Evolutionary conservation across 352 stramenopile genomes (phyloP), one percentile per base, ranked within the genome.

Genomic region (Aphanomyces invadans): DNA sequence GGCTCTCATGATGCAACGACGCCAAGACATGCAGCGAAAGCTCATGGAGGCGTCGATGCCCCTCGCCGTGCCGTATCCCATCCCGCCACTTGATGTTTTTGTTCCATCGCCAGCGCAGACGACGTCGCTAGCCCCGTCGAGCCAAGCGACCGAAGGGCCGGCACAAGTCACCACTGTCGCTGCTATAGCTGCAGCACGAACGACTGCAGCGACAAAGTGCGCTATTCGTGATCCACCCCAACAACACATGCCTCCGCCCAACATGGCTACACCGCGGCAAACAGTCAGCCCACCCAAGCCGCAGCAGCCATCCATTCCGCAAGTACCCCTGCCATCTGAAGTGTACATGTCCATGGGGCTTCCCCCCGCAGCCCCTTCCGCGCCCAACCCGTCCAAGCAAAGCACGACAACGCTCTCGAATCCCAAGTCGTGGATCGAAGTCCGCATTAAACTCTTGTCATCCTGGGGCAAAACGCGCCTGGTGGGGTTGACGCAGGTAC

Each of bases 361-460:
- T 31, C 46, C 46, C n/a, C 46, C 46, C 15, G 46, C 46, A 15
- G 46, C 26, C n/a, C 46, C 46, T 21, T 25, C 44, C 44, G 25
- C n/a, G 11, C 21, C 29, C 10, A 25, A 11, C 7, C 21, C 46
- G 26, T 31, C 46, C 46, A 54, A 54, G n/a, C n/a, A 25, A 54
- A 29, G 26, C 26, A 54, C n/a, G 10, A 23, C 46, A 21, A 15
- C 26, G 46, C 0, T 29, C 10, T 54, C 26, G n/a, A 25, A 2
- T 23, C 46, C 46, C 11, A 10, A 10, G 11, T 12, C 3, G 2
- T 42, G 17, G 42, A 42, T 74, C 10, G 80, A 90, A 11, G 60
- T 92, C 17, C 73, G 77, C 2, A 49, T 93, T 4, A 89, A 88
- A 32, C 32, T 93, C 9, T 53, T 93, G 28, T 89, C 82, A 25